phyloP scores from a whole-genome alignment of 2,329 filamentous ascomycete genomes.

The Blumeriella jaapii region DNA sequence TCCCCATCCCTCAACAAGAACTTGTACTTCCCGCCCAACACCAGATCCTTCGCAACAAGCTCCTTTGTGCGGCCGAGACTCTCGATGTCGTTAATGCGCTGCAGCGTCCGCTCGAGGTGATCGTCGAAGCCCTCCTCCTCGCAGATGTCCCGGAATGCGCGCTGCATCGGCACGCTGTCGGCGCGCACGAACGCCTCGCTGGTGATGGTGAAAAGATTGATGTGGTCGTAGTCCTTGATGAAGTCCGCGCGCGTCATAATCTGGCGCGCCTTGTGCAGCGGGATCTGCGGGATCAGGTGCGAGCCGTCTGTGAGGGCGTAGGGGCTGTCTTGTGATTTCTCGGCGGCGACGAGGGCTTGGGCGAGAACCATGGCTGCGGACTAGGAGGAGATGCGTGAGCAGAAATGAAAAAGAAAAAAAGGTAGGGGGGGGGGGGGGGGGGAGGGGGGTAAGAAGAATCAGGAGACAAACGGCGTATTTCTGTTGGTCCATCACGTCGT shows the following conservation, averaged over 20 bases:
- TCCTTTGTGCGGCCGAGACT: slow-evolving; percentile 88
- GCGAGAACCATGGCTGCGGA: slow-evolving; percentile 91
- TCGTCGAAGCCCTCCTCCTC: slow-evolving; percentile 64
- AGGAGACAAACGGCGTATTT: slow-evolving; percentile 71
- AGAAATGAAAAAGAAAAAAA: too few relatives aligned
- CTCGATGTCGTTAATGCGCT: slow-evolving; percentile 87
- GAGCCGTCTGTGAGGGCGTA: slow-evolving; percentile 9
- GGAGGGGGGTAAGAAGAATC: neutral
- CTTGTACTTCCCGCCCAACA: slow-evolving; percentile 70
- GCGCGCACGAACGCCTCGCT: slow-evolving; percentile 77
- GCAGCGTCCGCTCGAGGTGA: slow-evolving; percentile 69
- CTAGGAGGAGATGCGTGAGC: slow-evolving; percentile 35
- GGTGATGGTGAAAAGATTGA: slow-evolving; percentile 93
- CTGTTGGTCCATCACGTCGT: slow-evolving; percentile 97
- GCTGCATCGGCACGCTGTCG: slow-evolving; percentile 92
- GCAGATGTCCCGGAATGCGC: slow-evolving; percentile 80
- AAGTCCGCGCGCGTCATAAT: slow-evolving; percentile 97
- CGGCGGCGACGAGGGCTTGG: slow-evolving; percentile 76
- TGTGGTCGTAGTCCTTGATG: slow-evolving; percentile 80
- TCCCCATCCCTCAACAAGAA: slow-evolving; percentile 32
- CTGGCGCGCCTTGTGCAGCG: slow-evolving; percentile 73
- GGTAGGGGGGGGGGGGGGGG: neutral
- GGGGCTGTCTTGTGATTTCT: slow-evolving; percentile 36
- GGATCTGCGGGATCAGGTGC: slow-evolving; percentile 58
- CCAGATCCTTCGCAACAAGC: slow-evolving; percentile 88